Base-by-base conservation (phyloP, 2,329 filamentous ascomycete species). In the Lasiodiplodia gonubiensis region DNA sequence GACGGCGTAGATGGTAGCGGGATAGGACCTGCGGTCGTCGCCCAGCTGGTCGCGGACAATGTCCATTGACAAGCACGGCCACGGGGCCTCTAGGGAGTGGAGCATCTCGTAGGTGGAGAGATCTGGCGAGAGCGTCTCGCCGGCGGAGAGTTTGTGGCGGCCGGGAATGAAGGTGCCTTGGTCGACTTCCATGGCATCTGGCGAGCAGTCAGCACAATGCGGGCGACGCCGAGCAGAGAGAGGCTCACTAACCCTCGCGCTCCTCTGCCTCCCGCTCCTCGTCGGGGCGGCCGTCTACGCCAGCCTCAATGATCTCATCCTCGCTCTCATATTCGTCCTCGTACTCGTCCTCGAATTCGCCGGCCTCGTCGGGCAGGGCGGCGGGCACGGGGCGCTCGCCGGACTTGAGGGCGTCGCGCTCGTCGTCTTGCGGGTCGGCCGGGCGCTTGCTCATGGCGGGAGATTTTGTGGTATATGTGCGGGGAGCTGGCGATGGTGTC, bases 21-120 rank as follows among this genome's bases (percentile, higher is more conserved):
- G 95, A 80, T 96, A 99, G n/a, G 90, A 89, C 79, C 90, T 96
- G 76, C 95, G 90, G 79, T 93, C 89, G 77, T 97, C 91, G 72
- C 95, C 95, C 21, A 99, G 86, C 64, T 86, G 85, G 81, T 99
- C 95, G 73, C 86, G 90, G 70, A 99, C 81, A 69, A 99, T 90
- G 78, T 98, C 95, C 80, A 97, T 97, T 2, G 94, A 98, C 18
- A 99, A 86, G 78, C 95, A 99, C 3, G 95, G 95, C 95, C 95
- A 99, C 1, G 93, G 93, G 8, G 94, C 94, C 79, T 91, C 95
- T 70, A 99, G 87, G 69, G 89, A 93, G 84, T 99, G 95, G 68
- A 99, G 88, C 93, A 99, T 96, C 78, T 97, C 91, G 83, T 99
- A 99, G 6, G 94, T 94, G n/a, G 92, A 92, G 68, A 92, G 86